A percentile compares a stretch with the other conserved stretches of the same genome.
Conservation (phyloP, 208 protist genomes). For the Acanthamoeba castellanii region DNA sequence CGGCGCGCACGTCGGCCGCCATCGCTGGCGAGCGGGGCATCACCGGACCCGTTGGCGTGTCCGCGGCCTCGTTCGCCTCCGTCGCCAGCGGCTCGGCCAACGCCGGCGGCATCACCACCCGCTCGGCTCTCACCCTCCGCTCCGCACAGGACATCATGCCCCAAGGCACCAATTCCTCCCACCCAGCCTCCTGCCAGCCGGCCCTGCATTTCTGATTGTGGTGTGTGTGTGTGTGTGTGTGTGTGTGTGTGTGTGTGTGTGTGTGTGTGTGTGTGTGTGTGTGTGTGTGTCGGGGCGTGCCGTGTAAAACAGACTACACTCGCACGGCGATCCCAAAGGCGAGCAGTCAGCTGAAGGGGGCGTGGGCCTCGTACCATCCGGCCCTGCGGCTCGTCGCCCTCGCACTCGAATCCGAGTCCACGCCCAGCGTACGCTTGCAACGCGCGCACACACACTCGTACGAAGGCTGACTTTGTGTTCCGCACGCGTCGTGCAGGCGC, state of each 20-base stretch:
- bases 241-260: no score
- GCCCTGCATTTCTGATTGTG: no score
- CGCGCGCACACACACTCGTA: background rate
- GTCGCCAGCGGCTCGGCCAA: background rate
- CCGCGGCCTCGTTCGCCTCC: no score
- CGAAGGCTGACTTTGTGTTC: background rate
- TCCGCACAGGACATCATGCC: conserved; percentile 17
- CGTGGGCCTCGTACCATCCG: conserved; percentile 1
- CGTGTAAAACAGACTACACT: background rate
- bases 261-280: no score
- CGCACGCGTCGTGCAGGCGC: background rate
- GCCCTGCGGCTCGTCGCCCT: background rate
- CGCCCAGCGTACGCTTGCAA: background rate
- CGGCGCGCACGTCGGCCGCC: background rate
- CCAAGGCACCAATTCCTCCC: background rate
- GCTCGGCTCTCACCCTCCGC: conserved; percentile 1
- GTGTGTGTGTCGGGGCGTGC: no score
- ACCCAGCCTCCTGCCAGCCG: no score
- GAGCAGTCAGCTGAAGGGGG: background rate
- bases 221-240: no score
- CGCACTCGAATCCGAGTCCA: background rate
- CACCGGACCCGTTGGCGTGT: background rate
- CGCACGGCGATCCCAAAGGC: conserved; percentile 5
- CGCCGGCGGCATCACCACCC: background rate
- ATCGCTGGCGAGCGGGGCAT: conserved; percentile 13